Evolutionary conservation across 1,284 basidiomycete species (phyloP), one percentile per base, ranked within the genome.

Genomic region (Heterobasidion occidentale): DNA sequence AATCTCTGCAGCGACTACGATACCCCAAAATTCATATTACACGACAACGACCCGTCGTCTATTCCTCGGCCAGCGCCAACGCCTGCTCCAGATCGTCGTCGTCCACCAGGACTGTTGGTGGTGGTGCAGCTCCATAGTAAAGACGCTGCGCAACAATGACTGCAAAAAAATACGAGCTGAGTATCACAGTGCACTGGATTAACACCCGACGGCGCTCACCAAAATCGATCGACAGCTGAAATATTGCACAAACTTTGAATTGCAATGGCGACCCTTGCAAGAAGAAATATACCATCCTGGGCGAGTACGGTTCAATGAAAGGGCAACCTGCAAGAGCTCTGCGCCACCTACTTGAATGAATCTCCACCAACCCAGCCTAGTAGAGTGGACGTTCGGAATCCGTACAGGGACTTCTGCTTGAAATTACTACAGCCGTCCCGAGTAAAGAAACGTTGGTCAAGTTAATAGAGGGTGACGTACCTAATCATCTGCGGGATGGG

Each of bases 341-440:
- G 19, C 11, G 17, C 55, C 54, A 52, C 60, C 79, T 63, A 91
- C 90, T 92, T 92, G 80, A 87, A 92, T 8, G 81, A 69, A 70
- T 92, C 90, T 60, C 90, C 90, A 56, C 86, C 88, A 49, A 83
- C 73, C 91, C 90, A 92, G 20, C 90, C 91, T 38, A 90, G 66
- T 48, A 94, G 70, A 0, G 92, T 94, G 3, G 88, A 90, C 67
- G 83, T 76, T 44, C 90, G 80, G 71, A 94, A 94, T 11, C 92
- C 92, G 67, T 91, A 91, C 45, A 93, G 70, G 1, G 89, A 90
- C 51, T 81, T 82, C 62, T 85, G 86, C 55, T 81, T 83, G 68
- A 84, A 85, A 64, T 88, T 91, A 64, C 86, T 93, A 62, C 55
- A 57, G 54, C 46, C 27, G 27, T 6, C 27, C 27, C 27, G 27